phyloP scores from a whole-genome alignment of 768 basidiomycete genomes.

The Jaapia argillacea region DNA sequence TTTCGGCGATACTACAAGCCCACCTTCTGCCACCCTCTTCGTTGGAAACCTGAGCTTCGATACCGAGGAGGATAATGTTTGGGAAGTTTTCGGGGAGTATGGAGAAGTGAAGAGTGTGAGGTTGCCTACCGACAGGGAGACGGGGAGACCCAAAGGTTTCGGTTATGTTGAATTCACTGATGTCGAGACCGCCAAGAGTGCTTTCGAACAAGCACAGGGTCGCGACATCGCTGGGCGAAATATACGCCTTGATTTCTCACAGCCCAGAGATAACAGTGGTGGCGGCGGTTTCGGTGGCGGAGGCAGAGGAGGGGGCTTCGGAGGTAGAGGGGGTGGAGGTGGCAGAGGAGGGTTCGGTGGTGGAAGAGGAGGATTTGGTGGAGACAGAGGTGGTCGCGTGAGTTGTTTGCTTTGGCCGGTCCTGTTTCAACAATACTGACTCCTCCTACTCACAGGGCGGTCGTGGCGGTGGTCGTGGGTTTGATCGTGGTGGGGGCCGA shows the following conservation, averaged over 20 bases:
- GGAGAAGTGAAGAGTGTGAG: conserved; percentile 81
- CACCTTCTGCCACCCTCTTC: conserved; percentile 73
- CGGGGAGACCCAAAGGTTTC: conserved; percentile 88
- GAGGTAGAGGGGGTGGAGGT: conserved; percentile 13
- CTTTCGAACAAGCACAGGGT: conserved; percentile 59
- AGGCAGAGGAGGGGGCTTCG: conserved; percentile 15
- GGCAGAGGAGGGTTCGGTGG: conserved; percentile 23
- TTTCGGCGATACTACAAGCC: conserved; percentile 62
- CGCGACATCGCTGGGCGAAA: conserved; percentile 72
- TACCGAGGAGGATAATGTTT: conserved; percentile 74
- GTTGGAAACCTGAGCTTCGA: conserved; percentile 85
- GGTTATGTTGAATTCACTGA: conserved; percentile 93
- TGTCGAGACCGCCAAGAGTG: conserved; percentile 70
- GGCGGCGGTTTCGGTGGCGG: conserved; percentile 39
- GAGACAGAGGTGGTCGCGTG: conserved; percentile 20
- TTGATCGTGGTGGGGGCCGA: conserved; percentile 31
- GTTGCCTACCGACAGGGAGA: conserved; percentile 87
- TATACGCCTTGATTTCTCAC: conserved; percentile 80
- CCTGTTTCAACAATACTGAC: conserved; percentile 26
- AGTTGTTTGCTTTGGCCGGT: conserved; percentile 20
- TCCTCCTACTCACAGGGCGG: too few relatives aligned
- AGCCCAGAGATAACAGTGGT: conserved; percentile 60
- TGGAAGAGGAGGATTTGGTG: conserved; percentile 26
- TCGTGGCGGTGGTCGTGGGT: too few relatives aligned
- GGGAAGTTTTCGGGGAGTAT: conserved; percentile 85